Base-by-base conservation (phyloP, 352 stramenopile species). In the Plasmopara muralis region DNA sequence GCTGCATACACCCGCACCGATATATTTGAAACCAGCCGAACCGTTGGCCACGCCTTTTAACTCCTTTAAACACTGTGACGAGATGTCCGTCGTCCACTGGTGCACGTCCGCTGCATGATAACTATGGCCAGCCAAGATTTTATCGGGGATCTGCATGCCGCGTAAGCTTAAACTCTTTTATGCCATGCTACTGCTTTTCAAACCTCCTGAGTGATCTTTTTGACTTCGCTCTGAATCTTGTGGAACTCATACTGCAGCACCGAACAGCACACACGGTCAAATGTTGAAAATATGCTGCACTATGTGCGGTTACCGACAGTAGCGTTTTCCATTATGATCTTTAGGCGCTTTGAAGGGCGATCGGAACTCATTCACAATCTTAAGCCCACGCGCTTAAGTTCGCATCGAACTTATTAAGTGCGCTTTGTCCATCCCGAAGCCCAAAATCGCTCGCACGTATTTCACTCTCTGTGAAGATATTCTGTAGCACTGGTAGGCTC, bases 1-100 rank as follows among this genome's bases (percentile, higher is more conserved):
- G 25, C n/a, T 25, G 43, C 43, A 37, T 47, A 25, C 16, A 52
- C 18, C 40, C 54, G 39, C 47, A 93, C 82, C 82, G 16, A 95
- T 88, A 60, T 90, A 93, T 57, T 95, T 95, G 74, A 95, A 95
- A 43, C 84, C 84, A 10, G 83, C 84, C 2, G 81, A 87, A 50
- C 84, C 81, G 47, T 89, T 87, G 29, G 82, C 82, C 40, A 95
- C 79, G 47, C 67, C 62, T 60, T 93, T 92, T 57, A 95, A 80
- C 50, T 81, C 69, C 57, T 95, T 91, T 15, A 95, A 62, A 47
- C 80, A 93, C 50, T 77, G 67, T 29, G 73, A 70, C 52, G 84
- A 87, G 54, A 93, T 89, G 44, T 89, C 76, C 3, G 63, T 63
- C 29, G 80, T 85, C 84, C 84, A 95, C 43, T 72, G 60, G 47